phyloP scores from a whole-genome alignment of 2,329 filamentous ascomycete genomes.

The Tolypocladium nubicola region DNA sequence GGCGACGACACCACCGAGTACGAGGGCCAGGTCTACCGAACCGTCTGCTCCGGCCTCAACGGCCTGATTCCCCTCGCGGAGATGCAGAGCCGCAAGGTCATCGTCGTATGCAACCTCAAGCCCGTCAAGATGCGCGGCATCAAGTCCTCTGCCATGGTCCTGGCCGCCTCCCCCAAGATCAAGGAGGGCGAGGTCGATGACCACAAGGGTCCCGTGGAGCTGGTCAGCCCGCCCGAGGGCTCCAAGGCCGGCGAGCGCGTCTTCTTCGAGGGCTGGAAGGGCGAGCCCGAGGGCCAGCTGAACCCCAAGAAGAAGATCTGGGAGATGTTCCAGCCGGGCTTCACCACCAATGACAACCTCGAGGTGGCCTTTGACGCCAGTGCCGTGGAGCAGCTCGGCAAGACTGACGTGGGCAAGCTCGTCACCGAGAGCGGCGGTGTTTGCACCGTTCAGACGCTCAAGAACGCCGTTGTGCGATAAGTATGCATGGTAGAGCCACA shows the following conservation, averaged over 20 bases:
- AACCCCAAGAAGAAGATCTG: conserved; percentile 99
- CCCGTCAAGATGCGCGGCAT: conserved; percentile 96
- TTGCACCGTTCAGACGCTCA: conserved; percentile 75
- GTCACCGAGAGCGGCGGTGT: conserved; percentile 67
- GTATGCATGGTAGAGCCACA: background rate
- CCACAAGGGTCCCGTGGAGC: conserved; percentile 84
- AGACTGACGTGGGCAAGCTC: conserved; percentile 56
- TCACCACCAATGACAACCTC: conserved; percentile 73
- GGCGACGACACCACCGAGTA: conserved; percentile 86
- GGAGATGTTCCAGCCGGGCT: conserved; percentile 93
- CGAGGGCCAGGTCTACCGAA: conserved; percentile 84
- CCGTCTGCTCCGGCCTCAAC: conserved; percentile 93
- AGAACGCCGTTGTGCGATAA: conserved; percentile 70
- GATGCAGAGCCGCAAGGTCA: conserved; percentile 93
- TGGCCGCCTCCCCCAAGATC: conserved; percentile 79
- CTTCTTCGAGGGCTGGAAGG: conserved; percentile 89
- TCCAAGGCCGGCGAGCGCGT: conserved; percentile 78
- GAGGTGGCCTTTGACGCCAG: conserved; percentile 81
- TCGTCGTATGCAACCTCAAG: conserved; percentile 96
- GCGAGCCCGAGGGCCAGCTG: conserved; percentile 82
- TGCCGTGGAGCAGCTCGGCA: conserved; percentile 65
- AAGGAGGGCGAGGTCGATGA: conserved; percentile 75
- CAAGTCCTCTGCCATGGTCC: conserved; percentile 75
- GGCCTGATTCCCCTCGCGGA: conserved; percentile 85
- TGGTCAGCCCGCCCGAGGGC: conserved; percentile 72